phyloP scores from a whole-genome alignment of 345 rosid genomes.

The Gossypium longicalyx region DNA sequence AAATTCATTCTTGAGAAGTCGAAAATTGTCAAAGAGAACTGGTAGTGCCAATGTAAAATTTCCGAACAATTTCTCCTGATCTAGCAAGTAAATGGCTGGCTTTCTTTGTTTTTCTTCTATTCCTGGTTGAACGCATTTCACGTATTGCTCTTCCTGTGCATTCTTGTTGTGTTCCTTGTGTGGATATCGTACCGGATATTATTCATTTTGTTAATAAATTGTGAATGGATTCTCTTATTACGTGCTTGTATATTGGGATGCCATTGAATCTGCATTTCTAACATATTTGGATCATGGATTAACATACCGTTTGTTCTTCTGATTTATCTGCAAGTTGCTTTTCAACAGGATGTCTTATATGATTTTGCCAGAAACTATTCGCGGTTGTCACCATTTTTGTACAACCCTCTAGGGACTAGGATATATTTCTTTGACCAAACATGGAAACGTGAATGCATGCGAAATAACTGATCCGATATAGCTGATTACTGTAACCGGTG shows the following conservation, averaged over 20 bases:
- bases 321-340: background rate
- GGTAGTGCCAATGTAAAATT: slow-evolving; percentile 21
- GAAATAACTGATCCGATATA: background rate
- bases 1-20: slow-evolving; percentile 41
- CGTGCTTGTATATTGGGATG: background rate
- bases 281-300: background rate
- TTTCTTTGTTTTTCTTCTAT: background rate
- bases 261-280: background rate
- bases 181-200: slow-evolving; percentile 21
- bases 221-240: slow-evolving; percentile 22
- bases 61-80: background rate
- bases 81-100: slow-evolving; percentile 15
- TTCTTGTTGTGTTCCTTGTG: slow-evolving; percentile 17
- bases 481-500: background rate
- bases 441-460: background rate
- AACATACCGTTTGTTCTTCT: background rate
- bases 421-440: background rate
- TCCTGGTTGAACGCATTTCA: slow-evolving; percentile 6
- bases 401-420: background rate
- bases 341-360: background rate
- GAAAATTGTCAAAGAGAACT: slow-evolving; percentile 34
- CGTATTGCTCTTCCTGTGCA: slow-evolving; percentile 12
- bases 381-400: background rate
- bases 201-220: slow-evolving; percentile 24
- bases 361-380: background rate